These are phyloP conservation scores for Colletotrichum camelliae DNA, from an alignment of 2,329 filamentous ascomycete genomes.

Conservation along the genomic window DNA sequence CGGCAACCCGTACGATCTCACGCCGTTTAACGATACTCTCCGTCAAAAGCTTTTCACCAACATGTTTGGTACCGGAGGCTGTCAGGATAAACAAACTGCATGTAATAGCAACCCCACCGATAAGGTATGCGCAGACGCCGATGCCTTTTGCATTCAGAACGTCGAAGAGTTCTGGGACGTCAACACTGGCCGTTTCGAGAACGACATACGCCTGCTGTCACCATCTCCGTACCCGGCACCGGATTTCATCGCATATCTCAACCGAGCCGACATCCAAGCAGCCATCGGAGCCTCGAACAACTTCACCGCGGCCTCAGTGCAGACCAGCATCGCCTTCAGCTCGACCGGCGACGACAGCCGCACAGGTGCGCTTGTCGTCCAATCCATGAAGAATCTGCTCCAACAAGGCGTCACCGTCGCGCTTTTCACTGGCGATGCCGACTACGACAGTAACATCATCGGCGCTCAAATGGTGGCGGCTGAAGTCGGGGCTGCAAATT, in stretches of 20 bases:
- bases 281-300: slow-evolving; percentile 8
- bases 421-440: slow-evolving; percentile 1
- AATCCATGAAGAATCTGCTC: neutral
- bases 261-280: neutral
- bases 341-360: slow-evolving; percentile 12
- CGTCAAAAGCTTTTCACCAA: neutral
- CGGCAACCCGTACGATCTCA: slow-evolving; percentile 1
- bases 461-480: neutral
- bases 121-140: neutral
- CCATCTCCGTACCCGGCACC: neutral
- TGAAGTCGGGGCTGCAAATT: neutral
- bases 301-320: neutral
- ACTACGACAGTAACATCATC: slow-evolving; percentile 13
- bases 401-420: slow-evolving; percentile 1
- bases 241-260: neutral
- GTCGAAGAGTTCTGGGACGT: slow-evolving; percentile 4
- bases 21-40: neutral
- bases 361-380: neutral
- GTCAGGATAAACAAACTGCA: neutral
- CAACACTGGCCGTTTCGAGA: neutral
- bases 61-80: neutral
- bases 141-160: neutral
- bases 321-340: neutral
- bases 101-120: neutral
- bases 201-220: neutral